Evolutionary conservation across 1,139 yeast genomes (phyloP).

Genomic region (Pneumocystis canis): DNA sequence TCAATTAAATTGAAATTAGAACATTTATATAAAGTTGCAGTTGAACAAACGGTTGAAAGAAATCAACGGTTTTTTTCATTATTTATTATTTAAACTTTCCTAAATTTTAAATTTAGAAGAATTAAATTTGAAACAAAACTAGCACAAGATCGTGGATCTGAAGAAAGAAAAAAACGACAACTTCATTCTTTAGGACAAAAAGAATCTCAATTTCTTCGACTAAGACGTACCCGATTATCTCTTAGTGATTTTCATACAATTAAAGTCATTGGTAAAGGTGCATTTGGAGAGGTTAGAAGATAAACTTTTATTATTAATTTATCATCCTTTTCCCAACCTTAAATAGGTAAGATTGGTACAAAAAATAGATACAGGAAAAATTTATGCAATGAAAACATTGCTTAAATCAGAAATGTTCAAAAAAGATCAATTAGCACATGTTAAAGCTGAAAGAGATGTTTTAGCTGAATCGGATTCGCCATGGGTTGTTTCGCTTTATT

Average conservation of each 20-base stretch:
- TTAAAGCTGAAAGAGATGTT: constrained; percentile 62
- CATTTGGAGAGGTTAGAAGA: constrained; percentile 42
- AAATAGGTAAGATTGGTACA: constrained; percentile 45
- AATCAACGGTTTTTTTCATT: constrained; percentile 32
- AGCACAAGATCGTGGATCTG: constrained; percentile 44
- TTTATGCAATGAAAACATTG: constrained; percentile 63
- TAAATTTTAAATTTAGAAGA: constrained; percentile 28
- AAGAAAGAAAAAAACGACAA: constrained; percentile 53
- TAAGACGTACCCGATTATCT: constrained; percentile 48
- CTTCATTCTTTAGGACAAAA: constrained; percentile 50
- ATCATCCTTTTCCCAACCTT: background rate
- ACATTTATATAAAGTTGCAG: constrained; percentile 52
- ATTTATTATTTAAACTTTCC: background rate
- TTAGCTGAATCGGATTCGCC: constrained; percentile 63
- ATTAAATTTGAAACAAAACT: constrained; percentile 46
- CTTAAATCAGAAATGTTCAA: constrained; percentile 59
- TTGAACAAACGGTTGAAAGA: constrained; percentile 58
- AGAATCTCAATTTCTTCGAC: constrained; percentile 50
- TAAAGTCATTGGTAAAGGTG: constrained; percentile 65
- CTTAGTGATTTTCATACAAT: constrained; percentile 54
- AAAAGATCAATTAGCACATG: constrained; percentile 61
- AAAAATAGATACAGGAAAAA: constrained; percentile 57
- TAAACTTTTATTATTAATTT: background rate
- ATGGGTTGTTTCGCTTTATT: constrained; percentile 61
- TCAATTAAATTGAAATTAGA: constrained; percentile 50